These are phyloP conservation scores for Arabidopsis hybrid DNA, from an alignment of 441 rosid genomes.

Conservation along the genomic window DNA sequence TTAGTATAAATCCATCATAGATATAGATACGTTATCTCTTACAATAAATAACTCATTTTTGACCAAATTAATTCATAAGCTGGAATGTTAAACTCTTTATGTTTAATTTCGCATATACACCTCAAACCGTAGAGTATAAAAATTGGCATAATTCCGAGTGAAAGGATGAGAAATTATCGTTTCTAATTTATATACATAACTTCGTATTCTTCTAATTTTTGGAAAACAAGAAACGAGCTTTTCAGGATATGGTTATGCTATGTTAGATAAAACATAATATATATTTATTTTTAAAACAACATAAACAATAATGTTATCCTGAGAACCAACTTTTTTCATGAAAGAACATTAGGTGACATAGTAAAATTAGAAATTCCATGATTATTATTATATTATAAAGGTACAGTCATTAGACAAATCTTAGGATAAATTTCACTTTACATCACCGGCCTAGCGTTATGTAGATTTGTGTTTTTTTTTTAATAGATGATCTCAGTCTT, in stretches of 20 bases:
- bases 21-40: slow-evolving; percentile 23
- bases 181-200: neutral
- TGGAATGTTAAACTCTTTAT: neutral
- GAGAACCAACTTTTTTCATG: slow-evolving; percentile 7
- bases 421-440: slow-evolving; percentile 31
- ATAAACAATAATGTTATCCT: slow-evolving; percentile 35
- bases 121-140: neutral
- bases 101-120: neutral
- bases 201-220: neutral
- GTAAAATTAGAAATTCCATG: slow-evolving; percentile 11
- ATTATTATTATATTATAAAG: neutral
- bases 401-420: slow-evolving; percentile 27
- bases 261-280: slow-evolving; percentile 20
- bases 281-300: slow-evolving; percentile 16
- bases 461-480: slow-evolving; percentile 27
- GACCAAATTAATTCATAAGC: neutral
- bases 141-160: neutral
- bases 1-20: slow-evolving; percentile 3
- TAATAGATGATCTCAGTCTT: slow-evolving; percentile 23
- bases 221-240: slow-evolving; percentile 7
- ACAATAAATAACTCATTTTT: neutral
- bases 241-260: neutral
- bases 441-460: slow-evolving; percentile 45
- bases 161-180: neutral
- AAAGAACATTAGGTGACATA: slow-evolving; percentile 39